Evolutionary conservation across 2,329 filamentous ascomycete species (phyloP).

Genomic region (Colletotrichum sp.): DNA sequence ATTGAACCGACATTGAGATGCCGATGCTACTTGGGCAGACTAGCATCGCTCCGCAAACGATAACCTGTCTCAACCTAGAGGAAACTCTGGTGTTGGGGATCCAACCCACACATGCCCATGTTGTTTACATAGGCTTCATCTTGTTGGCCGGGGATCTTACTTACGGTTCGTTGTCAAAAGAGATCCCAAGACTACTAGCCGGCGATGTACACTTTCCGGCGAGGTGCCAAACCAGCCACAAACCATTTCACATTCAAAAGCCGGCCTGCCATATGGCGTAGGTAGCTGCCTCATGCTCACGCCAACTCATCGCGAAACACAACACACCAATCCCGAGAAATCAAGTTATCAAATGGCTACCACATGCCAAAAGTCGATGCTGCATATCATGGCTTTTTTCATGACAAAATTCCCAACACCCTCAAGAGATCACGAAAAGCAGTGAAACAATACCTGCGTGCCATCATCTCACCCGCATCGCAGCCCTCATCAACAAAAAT

Average conservation of each 20-base stretch:
- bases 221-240: not conserved
- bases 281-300: not conserved
- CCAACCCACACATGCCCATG: not conserved
- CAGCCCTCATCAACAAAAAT: not conserved
- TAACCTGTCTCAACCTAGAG: not conserved
- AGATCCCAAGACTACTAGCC: not conserved
- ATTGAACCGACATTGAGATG: not conserved
- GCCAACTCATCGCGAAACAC: not conserved
- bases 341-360: not conserved
- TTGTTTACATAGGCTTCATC: not conserved
- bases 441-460: not conserved
- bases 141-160: not conserved
- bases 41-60: not conserved
- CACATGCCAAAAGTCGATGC: not conserved
- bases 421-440: not conserved
- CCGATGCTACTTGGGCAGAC: not conserved
- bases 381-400: not conserved
- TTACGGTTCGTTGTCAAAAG: not conserved
- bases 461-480: not conserved
- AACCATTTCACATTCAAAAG: not conserved
- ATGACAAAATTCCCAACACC: not conserved
- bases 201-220: not conserved
- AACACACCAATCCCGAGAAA: not conserved
- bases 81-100: not conserved
- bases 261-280: not conserved